phyloP scores from a whole-genome alignment of 2,329 filamentous ascomycete species.

The Fusarium armeniacum region DNA sequence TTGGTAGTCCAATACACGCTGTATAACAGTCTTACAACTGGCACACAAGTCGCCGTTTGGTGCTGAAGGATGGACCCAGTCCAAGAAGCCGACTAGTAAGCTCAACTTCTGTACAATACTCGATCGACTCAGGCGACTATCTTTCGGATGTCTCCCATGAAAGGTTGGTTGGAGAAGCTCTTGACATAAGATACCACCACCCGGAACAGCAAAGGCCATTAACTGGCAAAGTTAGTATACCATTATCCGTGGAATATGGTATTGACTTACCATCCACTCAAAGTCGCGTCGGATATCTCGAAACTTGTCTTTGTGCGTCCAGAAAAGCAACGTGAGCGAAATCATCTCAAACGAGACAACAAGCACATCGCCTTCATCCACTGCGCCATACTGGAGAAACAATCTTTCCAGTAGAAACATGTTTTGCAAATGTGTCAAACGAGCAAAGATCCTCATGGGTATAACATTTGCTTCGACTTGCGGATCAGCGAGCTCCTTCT shows the following conservation, averaged over 20 bases:
- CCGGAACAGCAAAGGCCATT: slow-evolving; percentile 12
- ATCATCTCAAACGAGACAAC: slow-evolving; percentile 26
- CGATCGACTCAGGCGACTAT: slow-evolving; percentile 2
- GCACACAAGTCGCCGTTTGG: slow-evolving; percentile 11
- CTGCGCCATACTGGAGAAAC: background rate
- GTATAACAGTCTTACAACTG: slow-evolving; percentile 23
- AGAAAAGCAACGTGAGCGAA: slow-evolving; percentile 1
- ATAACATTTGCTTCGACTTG: background rate
- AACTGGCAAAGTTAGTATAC: background rate
- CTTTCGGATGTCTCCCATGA: slow-evolving; percentile 8
- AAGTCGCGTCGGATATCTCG: slow-evolving; percentile 3
- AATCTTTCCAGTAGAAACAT: slow-evolving; percentile 26
- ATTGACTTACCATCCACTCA: slow-evolving; percentile 14
- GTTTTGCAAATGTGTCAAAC: slow-evolving; percentile 18
- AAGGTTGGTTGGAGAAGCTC: slow-evolving; percentile 14
- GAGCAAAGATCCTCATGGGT: background rate
- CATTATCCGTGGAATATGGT: no score
- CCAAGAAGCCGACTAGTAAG: slow-evolving; percentile 11
- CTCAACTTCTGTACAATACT: slow-evolving; percentile 18
- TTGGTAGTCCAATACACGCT: slow-evolving; percentile 23
- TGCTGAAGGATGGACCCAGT: slow-evolving; percentile 26
- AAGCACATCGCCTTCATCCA: slow-evolving; percentile 6
- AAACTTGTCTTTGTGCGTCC: slow-evolving; percentile 26
- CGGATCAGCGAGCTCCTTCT: slow-evolving; percentile 10
- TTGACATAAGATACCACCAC: slow-evolving; percentile 4